phyloP scores from a whole-genome alignment of 495 filamentous ascomycete genomes.

The Annulohypoxylon maeteangense region DNA sequence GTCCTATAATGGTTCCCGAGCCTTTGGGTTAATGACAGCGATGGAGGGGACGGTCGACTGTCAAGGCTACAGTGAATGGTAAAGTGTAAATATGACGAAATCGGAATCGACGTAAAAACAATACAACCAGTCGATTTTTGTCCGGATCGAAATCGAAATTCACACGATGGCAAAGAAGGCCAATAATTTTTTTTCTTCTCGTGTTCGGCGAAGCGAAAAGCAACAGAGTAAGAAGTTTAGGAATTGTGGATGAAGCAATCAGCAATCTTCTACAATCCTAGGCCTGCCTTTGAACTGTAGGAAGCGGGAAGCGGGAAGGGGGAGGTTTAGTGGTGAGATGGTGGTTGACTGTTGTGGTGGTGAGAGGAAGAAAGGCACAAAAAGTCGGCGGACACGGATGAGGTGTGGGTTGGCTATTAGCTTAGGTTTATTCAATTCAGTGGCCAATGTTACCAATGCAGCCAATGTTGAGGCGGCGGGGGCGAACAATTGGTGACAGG shows the following conservation, averaged over 20 bases:
- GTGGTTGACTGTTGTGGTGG: conserved; percentile 13
- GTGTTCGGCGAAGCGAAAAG: conserved; percentile 36
- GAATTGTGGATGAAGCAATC: conserved; percentile 37
- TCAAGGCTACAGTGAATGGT: conserved; percentile 28
- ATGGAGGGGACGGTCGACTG: conserved; percentile 26
- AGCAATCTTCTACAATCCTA: conserved; percentile 39
- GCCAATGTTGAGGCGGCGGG: conserved; percentile 36
- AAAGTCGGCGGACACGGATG: conserved; percentile 30
- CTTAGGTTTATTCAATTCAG: conserved; percentile 31
- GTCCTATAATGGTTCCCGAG: conserved; percentile 22
- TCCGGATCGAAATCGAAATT: conserved; percentile 29
- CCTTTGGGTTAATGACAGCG: conserved; percentile 20
- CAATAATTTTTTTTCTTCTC: conserved; percentile 26
- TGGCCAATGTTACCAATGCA: conserved; percentile 11
- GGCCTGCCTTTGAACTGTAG: conserved; percentile 45
- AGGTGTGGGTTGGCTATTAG: conserved; percentile 16
- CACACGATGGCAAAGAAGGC: conserved; percentile 32
- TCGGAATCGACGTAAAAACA: conserved; percentile 2
- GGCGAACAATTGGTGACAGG: background rate
- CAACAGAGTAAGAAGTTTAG: conserved; percentile 34
- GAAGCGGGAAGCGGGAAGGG: conserved; percentile 10
- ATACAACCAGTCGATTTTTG: conserved; percentile 8
- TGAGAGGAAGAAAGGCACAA: conserved; percentile 16
- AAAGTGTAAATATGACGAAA: conserved; percentile 38
- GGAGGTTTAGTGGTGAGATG: conserved; percentile 5